Evolutionary conservation across 768 basidiomycete species (phyloP).

Genomic region (Auriculariales sp.): DNA sequence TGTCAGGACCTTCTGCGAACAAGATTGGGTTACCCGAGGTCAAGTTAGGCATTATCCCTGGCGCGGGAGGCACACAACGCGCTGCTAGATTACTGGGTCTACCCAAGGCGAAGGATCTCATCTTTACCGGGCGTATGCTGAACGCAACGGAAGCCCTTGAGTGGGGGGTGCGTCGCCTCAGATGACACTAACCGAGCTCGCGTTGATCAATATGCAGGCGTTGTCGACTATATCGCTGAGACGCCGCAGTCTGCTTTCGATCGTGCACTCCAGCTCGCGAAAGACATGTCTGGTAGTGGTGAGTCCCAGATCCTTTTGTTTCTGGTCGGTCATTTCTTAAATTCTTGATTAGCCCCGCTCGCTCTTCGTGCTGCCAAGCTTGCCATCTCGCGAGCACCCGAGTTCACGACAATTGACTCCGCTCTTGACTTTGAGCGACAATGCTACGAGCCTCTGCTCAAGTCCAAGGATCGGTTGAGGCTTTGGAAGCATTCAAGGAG

Average conservation of each 20-base stretch:
- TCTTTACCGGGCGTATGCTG: constrained; percentile 65
- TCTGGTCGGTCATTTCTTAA: not conserved
- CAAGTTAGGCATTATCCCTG: constrained; percentile 69
- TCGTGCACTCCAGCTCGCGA: constrained; percentile 53
- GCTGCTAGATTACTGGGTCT: constrained; percentile 63
- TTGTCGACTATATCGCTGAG: constrained; percentile 67
- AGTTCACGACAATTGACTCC: constrained; percentile 63
- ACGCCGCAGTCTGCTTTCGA: constrained; percentile 49
- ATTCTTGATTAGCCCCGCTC: constrained; percentile 48
- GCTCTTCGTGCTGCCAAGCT: constrained; percentile 81
- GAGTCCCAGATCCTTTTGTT: constrained; percentile 8
- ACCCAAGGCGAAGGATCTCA: constrained; percentile 72
- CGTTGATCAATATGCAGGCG: constrained; percentile 30
- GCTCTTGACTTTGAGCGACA: constrained; percentile 88
- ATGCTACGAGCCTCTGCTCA: constrained; percentile 68
- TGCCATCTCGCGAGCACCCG: constrained; percentile 67
- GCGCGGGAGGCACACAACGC: constrained; percentile 81
- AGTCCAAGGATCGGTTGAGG: constrained; percentile 70
- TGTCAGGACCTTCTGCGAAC: constrained; percentile 44
- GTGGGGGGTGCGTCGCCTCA: constrained; percentile 35
- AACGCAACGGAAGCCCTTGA: constrained; percentile 52
- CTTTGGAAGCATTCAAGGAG: constrained; percentile 73
- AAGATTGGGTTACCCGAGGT: constrained; percentile 85
- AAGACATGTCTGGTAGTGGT: constrained; percentile 58
- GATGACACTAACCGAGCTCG: not conserved